Conservation (phyloP, 768 basidiomycete species). For the Collybia nuda region DNA sequence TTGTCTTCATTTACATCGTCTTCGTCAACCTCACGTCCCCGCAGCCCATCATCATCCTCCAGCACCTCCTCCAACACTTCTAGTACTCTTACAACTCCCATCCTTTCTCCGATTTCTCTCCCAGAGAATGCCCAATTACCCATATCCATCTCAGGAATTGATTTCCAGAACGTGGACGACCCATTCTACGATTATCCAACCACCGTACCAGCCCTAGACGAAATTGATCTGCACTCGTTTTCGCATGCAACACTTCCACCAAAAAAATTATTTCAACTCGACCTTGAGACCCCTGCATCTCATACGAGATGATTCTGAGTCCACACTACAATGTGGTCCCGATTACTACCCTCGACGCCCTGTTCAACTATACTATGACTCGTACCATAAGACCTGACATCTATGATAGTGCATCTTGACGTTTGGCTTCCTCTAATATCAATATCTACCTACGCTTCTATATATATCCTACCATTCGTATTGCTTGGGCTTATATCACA, state of each 20-base stretch:
- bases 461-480: too few species aligned
- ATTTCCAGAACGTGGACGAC: conserved; percentile 7
- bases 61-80: conserved; percentile 10
- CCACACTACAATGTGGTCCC: too few species aligned
- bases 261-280: too few species aligned
- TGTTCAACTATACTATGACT: too few species aligned
- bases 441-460: too few species aligned
- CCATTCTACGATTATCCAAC: not conserved
- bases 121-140: conserved; percentile 1
- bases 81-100: conserved; percentile 13
- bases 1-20: conserved; percentile 7
- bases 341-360: too few species aligned
- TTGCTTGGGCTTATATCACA: too few species aligned
- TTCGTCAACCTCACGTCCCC: conserved; percentile 10
- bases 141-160: conserved; percentile 6
- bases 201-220: not conserved
- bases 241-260: not conserved
- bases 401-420: conserved; percentile 20
- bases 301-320: too few species aligned
- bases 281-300: too few species aligned
- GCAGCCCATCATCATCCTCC: conserved; percentile 14
- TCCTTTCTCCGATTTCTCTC: not conserved
- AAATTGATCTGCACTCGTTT: not conserved
- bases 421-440: not conserved
- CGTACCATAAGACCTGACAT: conserved; percentile 1